Base-by-base conservation (phyloP, 2,329 filamentous ascomycete genomes). In the Paracoccidioides lutzii region DNA sequence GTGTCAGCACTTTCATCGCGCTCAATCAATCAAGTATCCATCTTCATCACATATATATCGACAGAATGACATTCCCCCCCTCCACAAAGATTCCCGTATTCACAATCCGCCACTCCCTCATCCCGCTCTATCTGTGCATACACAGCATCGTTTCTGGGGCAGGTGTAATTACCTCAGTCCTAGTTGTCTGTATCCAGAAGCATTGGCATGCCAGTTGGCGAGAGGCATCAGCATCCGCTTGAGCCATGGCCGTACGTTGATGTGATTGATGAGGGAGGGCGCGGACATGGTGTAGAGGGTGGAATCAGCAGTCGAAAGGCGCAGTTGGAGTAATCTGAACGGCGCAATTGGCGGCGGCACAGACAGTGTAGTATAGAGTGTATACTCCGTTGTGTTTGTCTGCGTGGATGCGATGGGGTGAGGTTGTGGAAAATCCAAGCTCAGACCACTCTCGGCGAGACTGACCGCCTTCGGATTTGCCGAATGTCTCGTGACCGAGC, bases 171-270 rank as follows among this genome's bases (percentile, higher is more conserved):
- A 95, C 90, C 80, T 87, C 75, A 96, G 80, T 68, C 91, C 91
- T 69, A 96, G 80, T 81, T 91, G 83, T 76, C 90, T 86, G 81
- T 96, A 95, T 71, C 91, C 91, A 66, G 90, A 81, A 66, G 89
- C 86, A 71, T 91, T 85, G 75, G 77, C 76, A 78, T 97, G 97
- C 89, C 89, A 95, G 69, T 83, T 81, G 74, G 90, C 82, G 62
- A 95, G 71, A 63, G 93, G 93, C 78, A 78, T 82, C 73, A 97
- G 76, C 76, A 86, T 79, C 66, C 79, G 84, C 74, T 78, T 77
- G 69, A 97, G 82, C 88, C 88, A 95, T 64, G 91, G 90, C 68
- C 90, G 84, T 79, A 86, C 86, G 71, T 83, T 70, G 70, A 96
- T 81, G 70, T 83, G 90, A 65, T 82, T 86, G 67, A 86, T 81